phyloP scores from a whole-genome alignment of 345 rosid species.

The Laguncularia racemosa region DNA sequence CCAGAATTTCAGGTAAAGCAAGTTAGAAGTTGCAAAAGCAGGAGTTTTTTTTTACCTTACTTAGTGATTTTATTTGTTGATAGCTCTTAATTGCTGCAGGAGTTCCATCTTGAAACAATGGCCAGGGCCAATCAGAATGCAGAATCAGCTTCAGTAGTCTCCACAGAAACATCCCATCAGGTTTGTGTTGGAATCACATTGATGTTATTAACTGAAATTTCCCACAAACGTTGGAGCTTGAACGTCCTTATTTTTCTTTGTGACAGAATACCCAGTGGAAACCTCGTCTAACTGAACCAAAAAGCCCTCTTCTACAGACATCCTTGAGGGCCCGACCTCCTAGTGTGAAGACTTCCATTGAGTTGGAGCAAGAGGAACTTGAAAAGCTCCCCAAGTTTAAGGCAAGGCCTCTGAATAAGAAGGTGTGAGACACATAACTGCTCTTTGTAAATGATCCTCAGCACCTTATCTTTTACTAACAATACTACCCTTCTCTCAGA shows the following conservation, averaged over 20 bases:
- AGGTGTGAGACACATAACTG: conserved; percentile 45
- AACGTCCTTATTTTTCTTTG: conserved; percentile 5
- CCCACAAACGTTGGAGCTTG: too few species aligned
- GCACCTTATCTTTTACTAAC: background rate
- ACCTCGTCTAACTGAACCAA: conserved; percentile 70
- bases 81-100: conserved; percentile 33
- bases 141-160: conserved; percentile 74
- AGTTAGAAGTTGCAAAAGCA: background rate
- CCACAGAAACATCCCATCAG: conserved; percentile 66
- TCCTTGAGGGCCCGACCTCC: conserved; percentile 85
- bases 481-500: conserved; percentile 30
- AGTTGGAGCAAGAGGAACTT: conserved; percentile 82
- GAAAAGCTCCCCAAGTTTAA: conserved; percentile 89
- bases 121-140: conserved; percentile 71
- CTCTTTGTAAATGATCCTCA: background rate
- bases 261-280: conserved; percentile 51
- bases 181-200: conserved; percentile 17
- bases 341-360: conserved; percentile 63
- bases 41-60: background rate
- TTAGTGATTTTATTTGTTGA: background rate
- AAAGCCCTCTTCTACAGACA: conserved; percentile 74
- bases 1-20: conserved; percentile 74
- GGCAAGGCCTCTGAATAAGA: conserved; percentile 91
- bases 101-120: conserved; percentile 80
- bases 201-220: background rate